phyloP scores from a whole-genome alignment of 73 alveolate species.

The Paramecium tetraurelia region DNA sequence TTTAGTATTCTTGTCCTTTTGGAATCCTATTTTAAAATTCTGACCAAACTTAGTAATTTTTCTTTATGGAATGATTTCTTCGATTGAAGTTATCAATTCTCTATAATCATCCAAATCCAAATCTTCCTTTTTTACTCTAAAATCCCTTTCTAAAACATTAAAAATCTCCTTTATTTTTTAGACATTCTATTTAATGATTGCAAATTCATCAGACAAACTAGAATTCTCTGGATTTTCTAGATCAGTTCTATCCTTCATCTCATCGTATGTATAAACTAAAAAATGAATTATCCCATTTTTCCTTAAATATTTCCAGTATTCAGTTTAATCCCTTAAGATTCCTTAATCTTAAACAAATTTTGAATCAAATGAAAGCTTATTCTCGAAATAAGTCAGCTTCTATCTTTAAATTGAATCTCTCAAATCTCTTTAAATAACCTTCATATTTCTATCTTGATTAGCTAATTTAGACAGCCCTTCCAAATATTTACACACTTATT shows the following conservation, averaged over 20 bases:
- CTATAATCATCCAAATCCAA: constrained; percentile 29
- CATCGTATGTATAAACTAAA: constrained; percentile 54
- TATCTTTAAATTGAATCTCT: background rate
- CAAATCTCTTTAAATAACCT: background rate
- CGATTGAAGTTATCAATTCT: constrained; percentile 30
- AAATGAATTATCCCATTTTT: constrained; percentile 57
- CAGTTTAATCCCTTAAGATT: constrained; percentile 43
- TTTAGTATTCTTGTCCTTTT: background rate
- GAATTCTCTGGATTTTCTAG: constrained; percentile 41
- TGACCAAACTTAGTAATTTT: constrained; percentile 34
- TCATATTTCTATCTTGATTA: background rate
- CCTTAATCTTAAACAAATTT: background rate
- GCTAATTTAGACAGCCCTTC: constrained; percentile 26
- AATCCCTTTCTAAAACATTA: constrained; percentile 38
- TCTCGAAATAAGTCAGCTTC: background rate
- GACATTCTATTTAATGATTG: constrained; percentile 32
- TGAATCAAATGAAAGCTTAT: background rate
- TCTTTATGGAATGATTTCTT: constrained; percentile 42
- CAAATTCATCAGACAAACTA: constrained; percentile 37
- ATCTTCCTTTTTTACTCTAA: constrained; percentile 43
- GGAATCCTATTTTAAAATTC: background rate
- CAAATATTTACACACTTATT: constrained; percentile 7
- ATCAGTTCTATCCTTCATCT: constrained; percentile 41
- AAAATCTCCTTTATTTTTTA: constrained; percentile 29
- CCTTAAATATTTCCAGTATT: constrained; percentile 50